Percentiles rank a stretch among this genome's conserved stretches.
phyloP scores from a whole-genome alignment of 129 eudicot species.

The Solidago caesia region DNA sequence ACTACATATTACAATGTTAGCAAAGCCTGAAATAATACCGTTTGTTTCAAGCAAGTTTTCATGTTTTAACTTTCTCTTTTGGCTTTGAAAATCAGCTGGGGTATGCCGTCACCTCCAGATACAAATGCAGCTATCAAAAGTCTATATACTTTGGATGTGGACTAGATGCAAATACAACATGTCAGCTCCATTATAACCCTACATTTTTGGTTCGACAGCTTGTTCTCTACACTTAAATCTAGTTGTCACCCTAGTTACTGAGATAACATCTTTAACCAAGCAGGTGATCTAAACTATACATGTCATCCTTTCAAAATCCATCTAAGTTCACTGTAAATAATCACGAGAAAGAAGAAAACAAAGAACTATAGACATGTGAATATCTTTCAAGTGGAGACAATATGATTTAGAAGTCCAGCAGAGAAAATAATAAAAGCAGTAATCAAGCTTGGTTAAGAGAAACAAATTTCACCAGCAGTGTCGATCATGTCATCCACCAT shows the following conservation, averaged over 20 bases:
- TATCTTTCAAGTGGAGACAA: neutral
- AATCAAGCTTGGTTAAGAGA: neutral
- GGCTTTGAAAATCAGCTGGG: no score
- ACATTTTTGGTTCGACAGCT: neutral
- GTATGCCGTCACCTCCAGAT: no score
- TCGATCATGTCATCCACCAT: conserved; percentile 99
- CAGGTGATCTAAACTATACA: neutral
- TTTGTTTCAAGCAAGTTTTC: no score
- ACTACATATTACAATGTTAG: neutral
- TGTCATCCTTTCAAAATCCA: neutral
- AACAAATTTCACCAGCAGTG: conserved; percentile 53
- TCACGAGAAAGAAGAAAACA: neutral
- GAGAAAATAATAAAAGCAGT: neutral
- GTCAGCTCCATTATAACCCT: neutral
- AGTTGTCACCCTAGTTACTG: neutral
- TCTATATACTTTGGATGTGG: no score
- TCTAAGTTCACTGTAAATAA: neutral
- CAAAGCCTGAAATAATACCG: no score
- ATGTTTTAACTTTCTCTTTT: no score
- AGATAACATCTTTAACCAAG: neutral
- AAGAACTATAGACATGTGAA: neutral
- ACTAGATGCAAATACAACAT: no score
- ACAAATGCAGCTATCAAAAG: neutral
- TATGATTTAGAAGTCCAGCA: neutral
- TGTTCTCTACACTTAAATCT: neutral